Evolutionary conservation across 305 asterid genomes (phyloP).

Genomic region (Lippia alba): DNA sequence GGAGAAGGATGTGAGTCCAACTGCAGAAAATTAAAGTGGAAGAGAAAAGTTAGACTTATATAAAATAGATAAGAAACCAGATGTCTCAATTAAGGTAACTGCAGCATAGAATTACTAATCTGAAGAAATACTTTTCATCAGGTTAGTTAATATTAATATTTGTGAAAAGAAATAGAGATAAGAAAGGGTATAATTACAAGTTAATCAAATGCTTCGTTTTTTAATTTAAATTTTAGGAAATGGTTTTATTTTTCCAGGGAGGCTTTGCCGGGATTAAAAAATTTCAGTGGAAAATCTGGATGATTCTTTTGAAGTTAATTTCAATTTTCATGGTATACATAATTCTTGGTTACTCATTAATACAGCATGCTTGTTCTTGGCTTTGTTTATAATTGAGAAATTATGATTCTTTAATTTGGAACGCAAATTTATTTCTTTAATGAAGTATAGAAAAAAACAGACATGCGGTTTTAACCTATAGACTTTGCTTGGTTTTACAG

Average conservation of each 20-base stretch:
- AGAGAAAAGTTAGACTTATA: conserved; percentile 42
- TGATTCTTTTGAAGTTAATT: conserved; percentile 56
- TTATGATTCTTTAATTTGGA: conserved; percentile 1
- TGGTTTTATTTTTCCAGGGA: conserved; percentile 45
- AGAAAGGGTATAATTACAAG: neutral
- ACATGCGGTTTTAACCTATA: conserved; percentile 19
- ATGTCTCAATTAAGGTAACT: conserved; percentile 52
- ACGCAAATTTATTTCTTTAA: conserved; percentile 3
- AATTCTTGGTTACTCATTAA: conserved; percentile 4
- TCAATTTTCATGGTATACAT: conserved; percentile 61
- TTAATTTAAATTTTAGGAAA: conserved; percentile 8
- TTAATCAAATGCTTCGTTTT: neutral
- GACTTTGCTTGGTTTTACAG: conserved; percentile 44
- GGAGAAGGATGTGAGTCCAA: conserved; percentile 41
- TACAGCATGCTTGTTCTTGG: neutral
- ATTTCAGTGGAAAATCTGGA: conserved; percentile 49
- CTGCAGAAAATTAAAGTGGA: conserved; percentile 38
- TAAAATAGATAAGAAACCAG: conserved; percentile 42
- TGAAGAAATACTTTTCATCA: conserved; percentile 46
- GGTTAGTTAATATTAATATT: conserved; percentile 46
- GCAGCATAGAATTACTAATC: conserved; percentile 17
- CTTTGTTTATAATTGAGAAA: neutral
- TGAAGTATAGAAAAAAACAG: neutral
- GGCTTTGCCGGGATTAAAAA: conserved; percentile 37
- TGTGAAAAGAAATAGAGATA: neutral